Evolutionary conservation across 768 basidiomycete genomes (phyloP).

Genomic region (Leccinum variicolor): DNA sequence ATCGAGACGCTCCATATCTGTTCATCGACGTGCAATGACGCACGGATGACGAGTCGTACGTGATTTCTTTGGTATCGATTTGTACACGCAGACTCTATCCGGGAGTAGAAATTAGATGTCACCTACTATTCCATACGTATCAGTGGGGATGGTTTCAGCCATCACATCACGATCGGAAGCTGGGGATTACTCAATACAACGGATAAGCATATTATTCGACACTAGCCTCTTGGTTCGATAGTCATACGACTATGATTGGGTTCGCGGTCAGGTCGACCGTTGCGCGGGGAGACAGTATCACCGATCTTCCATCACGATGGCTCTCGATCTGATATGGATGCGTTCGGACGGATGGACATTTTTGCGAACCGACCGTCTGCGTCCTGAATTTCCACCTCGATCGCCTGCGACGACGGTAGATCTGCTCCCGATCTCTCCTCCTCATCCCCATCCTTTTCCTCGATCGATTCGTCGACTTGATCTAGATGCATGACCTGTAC

Average conservation of each 20-base stretch:
- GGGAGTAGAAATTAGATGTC: no score
- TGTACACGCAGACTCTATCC: slow-evolving; percentile 1
- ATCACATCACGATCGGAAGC: neutral
- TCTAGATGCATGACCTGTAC: slow-evolving; percentile 79
- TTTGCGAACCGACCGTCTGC: slow-evolving; percentile 66
- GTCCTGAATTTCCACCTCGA: slow-evolving; percentile 71
- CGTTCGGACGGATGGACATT: slow-evolving; percentile 44
- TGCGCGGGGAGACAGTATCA: neutral
- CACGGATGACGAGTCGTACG: neutral
- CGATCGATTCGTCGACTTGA: slow-evolving; percentile 28
- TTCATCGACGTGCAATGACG: slow-evolving; percentile 11
- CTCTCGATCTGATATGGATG: neutral
- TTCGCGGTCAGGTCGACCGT: neutral
- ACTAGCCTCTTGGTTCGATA: neutral
- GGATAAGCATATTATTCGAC: neutral
- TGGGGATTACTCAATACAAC: neutral
- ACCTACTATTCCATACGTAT: no score
- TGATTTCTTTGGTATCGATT: slow-evolving; percentile 10
- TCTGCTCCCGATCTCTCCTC: slow-evolving; percentile 13
- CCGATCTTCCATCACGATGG: neutral
- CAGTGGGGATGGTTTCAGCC: neutral
- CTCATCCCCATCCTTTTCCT: slow-evolving; percentile 29
- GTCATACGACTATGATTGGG: neutral
- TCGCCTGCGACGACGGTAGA: slow-evolving; percentile 32
- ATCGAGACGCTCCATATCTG: slow-evolving; percentile 6